Evolutionary conservation across 306 rosid genomes (phyloP).

Genomic region (Clitoria ternatea): DNA sequence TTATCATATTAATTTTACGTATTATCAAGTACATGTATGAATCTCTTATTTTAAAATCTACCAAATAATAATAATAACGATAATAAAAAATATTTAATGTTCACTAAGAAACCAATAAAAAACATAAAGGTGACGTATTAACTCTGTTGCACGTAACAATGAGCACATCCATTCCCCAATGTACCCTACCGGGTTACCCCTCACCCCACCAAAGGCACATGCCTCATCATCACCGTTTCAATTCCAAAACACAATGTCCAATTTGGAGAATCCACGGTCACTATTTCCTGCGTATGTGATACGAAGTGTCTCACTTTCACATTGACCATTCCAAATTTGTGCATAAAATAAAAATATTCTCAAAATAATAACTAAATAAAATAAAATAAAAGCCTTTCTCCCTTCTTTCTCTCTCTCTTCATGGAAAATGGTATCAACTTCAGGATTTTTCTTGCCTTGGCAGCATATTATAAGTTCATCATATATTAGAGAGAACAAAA

Average conservation of each 20-base stretch:
- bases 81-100: not conserved
- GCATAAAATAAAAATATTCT: not conserved
- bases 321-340: conserved; percentile 19
- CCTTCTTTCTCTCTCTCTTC: not conserved
- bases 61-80: not conserved
- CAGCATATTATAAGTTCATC: not conserved
- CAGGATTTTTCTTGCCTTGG: conserved; percentile 10
- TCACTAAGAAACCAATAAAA: not conserved
- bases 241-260: not conserved
- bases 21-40: not conserved
- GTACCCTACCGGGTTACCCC: not conserved
- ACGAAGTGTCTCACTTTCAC: conserved; percentile 26
- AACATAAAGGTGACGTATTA: not conserved
- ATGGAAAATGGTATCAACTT: conserved; percentile 13
- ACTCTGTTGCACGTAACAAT: not conserved
- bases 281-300: conserved; percentile 23
- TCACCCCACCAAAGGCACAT: conserved; percentile 11
- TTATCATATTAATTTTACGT: not conserved
- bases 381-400: not conserved
- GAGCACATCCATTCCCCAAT: not conserved
- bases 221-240: conserved; percentile 16
- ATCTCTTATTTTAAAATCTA: not conserved
- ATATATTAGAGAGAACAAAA: not conserved
- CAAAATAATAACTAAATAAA: not conserved
- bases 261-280: conserved; percentile 26